Evolutionary conservation across 768 basidiomycete species (phyloP).

Genomic region (Suillus clintonianus): DNA sequence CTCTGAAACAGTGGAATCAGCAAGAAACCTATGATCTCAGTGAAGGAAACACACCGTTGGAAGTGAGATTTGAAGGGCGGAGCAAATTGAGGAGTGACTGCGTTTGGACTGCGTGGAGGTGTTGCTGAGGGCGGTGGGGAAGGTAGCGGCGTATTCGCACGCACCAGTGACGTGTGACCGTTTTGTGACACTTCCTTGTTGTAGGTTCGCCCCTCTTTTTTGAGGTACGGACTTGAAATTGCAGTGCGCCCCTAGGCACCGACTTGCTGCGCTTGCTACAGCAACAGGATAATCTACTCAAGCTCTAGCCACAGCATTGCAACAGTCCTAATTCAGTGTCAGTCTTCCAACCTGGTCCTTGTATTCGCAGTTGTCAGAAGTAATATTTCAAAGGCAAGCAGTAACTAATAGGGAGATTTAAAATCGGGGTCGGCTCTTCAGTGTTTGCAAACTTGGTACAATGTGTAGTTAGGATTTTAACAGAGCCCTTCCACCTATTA

Average conservation of each 20-base stretch:
- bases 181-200: background rate
- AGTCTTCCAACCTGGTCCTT: background rate
- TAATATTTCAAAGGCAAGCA: background rate
- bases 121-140: conserved; percentile 9
- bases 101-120: conserved; percentile 12
- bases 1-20: background rate
- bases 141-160: conserved; percentile 13
- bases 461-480: too few relatives aligned
- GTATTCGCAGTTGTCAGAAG: background rate
- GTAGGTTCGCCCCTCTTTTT: background rate
- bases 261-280: background rate
- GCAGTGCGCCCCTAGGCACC: background rate
- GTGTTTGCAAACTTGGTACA: too few relatives aligned
- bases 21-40: background rate
- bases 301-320: background rate
- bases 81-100: conserved; percentile 22
- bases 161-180: conserved; percentile 23
- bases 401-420: too few relatives aligned
- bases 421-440: too few relatives aligned
- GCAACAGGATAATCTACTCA: background rate
- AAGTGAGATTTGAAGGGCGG: conserved; percentile 16
- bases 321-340: background rate
- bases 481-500: too few relatives aligned
- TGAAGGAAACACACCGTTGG: conserved; percentile 16
- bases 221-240: background rate